Evolutionary conservation across 176 grass and related monocot species (phyloP).

Genomic region (Hsuehochloa calcarea): DNA sequence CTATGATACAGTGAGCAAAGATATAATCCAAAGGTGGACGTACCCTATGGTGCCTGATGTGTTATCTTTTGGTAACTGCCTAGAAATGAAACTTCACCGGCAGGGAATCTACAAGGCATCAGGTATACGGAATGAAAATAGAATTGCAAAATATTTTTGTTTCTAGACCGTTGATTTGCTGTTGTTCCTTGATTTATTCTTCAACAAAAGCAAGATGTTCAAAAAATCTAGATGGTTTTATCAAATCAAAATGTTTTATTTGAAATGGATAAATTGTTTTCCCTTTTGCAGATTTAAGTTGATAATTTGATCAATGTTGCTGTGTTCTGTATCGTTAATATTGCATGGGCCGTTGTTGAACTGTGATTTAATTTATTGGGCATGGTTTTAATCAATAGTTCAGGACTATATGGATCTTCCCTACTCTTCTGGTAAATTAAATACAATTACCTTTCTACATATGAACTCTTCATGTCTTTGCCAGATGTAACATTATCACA

Average conservation of each 20-base stretch:
- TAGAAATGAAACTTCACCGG: slow-evolving; percentile 64
- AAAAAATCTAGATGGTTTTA: background rate
- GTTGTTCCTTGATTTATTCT: background rate
- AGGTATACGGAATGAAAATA: slow-evolving; percentile 43
- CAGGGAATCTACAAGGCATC: slow-evolving; percentile 79
- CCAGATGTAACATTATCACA: slow-evolving; percentile 71
- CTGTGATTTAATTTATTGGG: background rate
- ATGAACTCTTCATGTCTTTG: slow-evolving; percentile 25
- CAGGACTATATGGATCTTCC: background rate
- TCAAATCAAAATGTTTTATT: background rate
- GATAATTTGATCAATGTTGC: background rate
- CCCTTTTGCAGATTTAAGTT: background rate
- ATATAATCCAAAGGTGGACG: slow-evolving; percentile 88
- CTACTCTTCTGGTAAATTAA: slow-evolving; percentile 17
- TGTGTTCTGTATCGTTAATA: background rate
- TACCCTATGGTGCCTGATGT: slow-evolving; percentile 91
- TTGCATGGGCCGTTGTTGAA: background rate
- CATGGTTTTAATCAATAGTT: background rate
- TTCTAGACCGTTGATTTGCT: slow-evolving; percentile 1
- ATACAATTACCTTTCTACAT: background rate
- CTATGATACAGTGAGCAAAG: slow-evolving; percentile 90
- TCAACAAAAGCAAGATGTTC: slow-evolving; percentile 4
- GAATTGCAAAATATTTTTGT: background rate
- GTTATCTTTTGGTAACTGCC: slow-evolving; percentile 42
- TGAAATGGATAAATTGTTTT: background rate